Evolutionary conservation across 208 protist genomes (phyloP).

Genomic region (Sergeia podlipaevii): DNA sequence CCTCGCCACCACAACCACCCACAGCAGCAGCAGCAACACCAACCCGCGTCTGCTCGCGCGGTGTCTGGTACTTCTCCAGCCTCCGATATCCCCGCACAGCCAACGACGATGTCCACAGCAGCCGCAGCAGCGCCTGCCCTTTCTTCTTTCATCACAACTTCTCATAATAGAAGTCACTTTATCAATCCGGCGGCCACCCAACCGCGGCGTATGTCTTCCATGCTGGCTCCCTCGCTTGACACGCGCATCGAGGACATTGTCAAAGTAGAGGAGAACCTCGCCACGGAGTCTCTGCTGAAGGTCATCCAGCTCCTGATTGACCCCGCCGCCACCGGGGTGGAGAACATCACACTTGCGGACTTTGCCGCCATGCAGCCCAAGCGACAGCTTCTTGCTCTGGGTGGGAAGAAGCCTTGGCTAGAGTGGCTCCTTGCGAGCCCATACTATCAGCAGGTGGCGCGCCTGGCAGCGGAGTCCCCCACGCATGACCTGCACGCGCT

Average conservation of each 20-base stretch:
- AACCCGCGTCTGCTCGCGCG: neutral
- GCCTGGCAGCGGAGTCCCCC: slow-evolving; percentile 48
- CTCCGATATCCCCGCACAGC: neutral
- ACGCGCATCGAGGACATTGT: slow-evolving; percentile 70
- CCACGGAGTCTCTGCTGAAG: slow-evolving; percentile 49
- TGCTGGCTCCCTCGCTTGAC: slow-evolving; percentile 41
- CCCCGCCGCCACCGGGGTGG: slow-evolving; percentile 46
- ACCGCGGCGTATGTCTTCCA: slow-evolving; percentile 26
- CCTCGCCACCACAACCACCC: neutral
- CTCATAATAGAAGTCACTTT: neutral
- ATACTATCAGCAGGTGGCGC: slow-evolving; percentile 71
- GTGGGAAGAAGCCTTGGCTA: slow-evolving; percentile 56
- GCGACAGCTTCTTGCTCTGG: slow-evolving; percentile 62
- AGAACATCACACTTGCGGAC: slow-evolving; percentile 65
- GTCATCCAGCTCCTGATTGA: slow-evolving; percentile 81
- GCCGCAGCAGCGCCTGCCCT: neutral
- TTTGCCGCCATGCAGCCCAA: slow-evolving; percentile 76
- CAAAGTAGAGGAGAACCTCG: slow-evolving; percentile 40
- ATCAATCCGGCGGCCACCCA: slow-evolving; percentile 10
- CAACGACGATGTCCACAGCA: neutral
- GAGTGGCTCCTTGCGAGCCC: slow-evolving; percentile 70
- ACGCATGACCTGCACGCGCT: slow-evolving; percentile 58
- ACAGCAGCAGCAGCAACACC: slow-evolving; percentile 4
- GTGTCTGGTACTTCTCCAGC: neutral
- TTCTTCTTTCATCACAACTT: neutral